phyloP scores from a whole-genome alignment of 2,329 filamentous ascomycete genomes.

The Venturia asperata region DNA sequence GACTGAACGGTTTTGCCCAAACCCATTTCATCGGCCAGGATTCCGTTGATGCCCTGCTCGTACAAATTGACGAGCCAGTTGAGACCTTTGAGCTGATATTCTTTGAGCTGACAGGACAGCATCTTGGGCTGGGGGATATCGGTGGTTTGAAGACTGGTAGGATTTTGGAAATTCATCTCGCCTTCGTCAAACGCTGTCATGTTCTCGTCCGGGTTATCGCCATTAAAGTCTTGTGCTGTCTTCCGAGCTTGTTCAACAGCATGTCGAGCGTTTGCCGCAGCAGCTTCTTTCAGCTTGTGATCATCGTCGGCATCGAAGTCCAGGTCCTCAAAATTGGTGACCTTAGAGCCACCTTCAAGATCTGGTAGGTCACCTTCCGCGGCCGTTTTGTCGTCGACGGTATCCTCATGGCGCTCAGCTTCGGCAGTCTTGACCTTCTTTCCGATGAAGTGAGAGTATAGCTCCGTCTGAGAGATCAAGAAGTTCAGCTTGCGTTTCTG shows the following conservation, averaged over 20 bases:
- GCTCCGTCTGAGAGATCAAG: slow-evolving; percentile 94
- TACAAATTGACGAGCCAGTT: slow-evolving; percentile 99
- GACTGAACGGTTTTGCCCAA: slow-evolving; percentile 54
- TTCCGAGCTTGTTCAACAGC: slow-evolving; percentile 91
- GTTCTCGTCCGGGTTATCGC: slow-evolving; percentile 33
- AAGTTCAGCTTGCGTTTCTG: slow-evolving; percentile 99
- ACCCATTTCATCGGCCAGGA: slow-evolving; percentile 27
- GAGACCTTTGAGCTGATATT: slow-evolving; percentile 97
- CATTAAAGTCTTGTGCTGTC: slow-evolving; percentile 86
- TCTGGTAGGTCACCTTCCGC: background rate
- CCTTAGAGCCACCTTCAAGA: slow-evolving; percentile 49
- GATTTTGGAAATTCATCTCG: slow-evolving; percentile 99
- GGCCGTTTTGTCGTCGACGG: slow-evolving; percentile 46
- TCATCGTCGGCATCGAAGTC: slow-evolving; percentile 97
- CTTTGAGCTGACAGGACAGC: slow-evolving; percentile 88
- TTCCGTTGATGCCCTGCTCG: slow-evolving; percentile 23
- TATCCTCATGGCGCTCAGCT: slow-evolving; percentile 81
- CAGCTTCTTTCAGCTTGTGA: slow-evolving; percentile 68
- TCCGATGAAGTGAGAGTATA: slow-evolving; percentile 98
- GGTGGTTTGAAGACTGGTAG: slow-evolving; percentile 86
- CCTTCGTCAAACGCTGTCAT: slow-evolving; percentile 79
- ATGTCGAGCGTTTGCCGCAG: slow-evolving; percentile 91
- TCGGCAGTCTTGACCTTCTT: slow-evolving; percentile 99
- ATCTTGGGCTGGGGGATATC: slow-evolving; percentile 92
- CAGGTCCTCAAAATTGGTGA: slow-evolving; percentile 89